Base-by-base conservation (phyloP, 768 basidiomycete genomes). In the Phlebiopsis gigantea region DNA sequence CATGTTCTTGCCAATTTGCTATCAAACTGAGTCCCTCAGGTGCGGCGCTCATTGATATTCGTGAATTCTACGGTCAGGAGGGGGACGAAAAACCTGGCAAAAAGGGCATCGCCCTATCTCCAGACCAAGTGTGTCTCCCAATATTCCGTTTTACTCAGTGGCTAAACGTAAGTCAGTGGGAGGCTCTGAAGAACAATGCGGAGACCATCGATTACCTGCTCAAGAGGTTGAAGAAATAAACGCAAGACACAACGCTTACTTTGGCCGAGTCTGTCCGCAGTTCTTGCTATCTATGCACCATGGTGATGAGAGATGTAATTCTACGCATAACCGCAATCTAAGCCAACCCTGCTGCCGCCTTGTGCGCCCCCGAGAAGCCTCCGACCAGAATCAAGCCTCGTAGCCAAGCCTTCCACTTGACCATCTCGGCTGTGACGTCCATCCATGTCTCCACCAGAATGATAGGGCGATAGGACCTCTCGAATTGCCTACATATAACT, bases 51-150 rank as follows among this genome's bases (percentile, higher is more conserved):
- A 67, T 91, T 24, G 87, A 91, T 63, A 88, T 92, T 53, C 81
- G 90, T 41, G 88, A 92, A 66, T 92, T 78, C 62, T 93, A 87
- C 53, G 75, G 63, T 8, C 63, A 70, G 9, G 72, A 79, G 1
- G 69, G 68, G 0, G 82, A 84, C 5, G 77, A 80, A 61, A 89
- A 86, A 59, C 90, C 90, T 0, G 88, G 88, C 0, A 92, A 90
- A 69, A 93, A 91, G 63, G 90, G 89, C 8, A 87, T 92, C 51
- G 79, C 85, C 0, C 73, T 93, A 25, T 68, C 72, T 14, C 46
- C 72, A 2, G 88, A 90, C 19, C 88, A 89, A 77, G 86, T 86
- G 59, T 46, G 73, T 65, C 31, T 46, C 53, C 24, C 10, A 55
- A 24, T 57, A 22, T 46, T 42, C n/a, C 48, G n/a, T 15, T 31